Evolutionary conservation across 495 filamentous ascomycete species (phyloP).

Genomic region (Tuber magnatum): DNA sequence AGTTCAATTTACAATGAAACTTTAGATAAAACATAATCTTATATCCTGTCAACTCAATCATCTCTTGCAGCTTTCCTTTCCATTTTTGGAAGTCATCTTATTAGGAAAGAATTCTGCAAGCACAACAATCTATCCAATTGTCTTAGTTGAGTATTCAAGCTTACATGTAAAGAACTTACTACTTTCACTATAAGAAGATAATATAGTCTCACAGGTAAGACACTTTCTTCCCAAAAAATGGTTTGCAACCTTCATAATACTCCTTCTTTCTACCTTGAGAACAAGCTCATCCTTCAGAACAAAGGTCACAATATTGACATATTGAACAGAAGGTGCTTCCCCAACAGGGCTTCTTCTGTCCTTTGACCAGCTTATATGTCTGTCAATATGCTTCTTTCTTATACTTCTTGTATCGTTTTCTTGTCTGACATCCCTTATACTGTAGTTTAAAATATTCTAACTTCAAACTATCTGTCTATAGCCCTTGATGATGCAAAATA

Average conservation of each 20-base stretch:
- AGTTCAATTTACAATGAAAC: too few species aligned
- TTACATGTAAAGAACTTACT: too few species aligned
- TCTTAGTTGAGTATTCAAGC: too few species aligned
- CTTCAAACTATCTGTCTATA: background rate
- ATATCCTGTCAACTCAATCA: too few species aligned
- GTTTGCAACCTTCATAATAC: background rate
- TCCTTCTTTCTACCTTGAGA: background rate
- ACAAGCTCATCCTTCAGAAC: background rate
- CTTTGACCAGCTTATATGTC: background rate
- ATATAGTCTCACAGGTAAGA: background rate
- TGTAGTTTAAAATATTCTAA: background rate
- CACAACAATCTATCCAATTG: background rate
- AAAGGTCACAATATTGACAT: background rate
- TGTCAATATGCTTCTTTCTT: background rate
- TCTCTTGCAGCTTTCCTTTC: too few species aligned
- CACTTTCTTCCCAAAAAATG: background rate
- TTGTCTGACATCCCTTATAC: background rate
- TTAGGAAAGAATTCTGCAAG: background rate
- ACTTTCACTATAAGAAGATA: background rate
- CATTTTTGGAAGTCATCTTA: background rate
- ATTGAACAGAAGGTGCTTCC: background rate
- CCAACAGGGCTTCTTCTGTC: background rate
- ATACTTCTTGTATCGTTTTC: background rate
- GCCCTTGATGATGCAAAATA: slow-evolving; percentile 1
- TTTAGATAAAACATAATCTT: too few species aligned